Percentiles rank a stretch among this genome's conserved stretches.
Conservation (phyloP, 2,329 filamentous ascomycete genomes). For the Stagonosporopsis cucurbitacearum region DNA sequence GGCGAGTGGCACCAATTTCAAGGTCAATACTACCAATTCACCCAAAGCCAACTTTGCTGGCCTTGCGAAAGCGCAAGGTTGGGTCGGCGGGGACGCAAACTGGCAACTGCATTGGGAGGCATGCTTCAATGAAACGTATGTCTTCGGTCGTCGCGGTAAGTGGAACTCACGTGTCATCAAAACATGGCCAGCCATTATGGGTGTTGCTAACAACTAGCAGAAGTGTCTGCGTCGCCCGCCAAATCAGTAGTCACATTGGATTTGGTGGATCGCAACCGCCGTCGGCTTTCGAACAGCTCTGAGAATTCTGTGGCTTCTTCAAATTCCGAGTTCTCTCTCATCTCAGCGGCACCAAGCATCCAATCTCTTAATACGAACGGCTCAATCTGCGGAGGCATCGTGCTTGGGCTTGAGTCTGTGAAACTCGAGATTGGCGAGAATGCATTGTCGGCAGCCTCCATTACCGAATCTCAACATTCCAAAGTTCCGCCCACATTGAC, state of each 20-base stretch:
- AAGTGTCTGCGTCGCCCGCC: not conserved
- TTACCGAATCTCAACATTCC: not conserved
- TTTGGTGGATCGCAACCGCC: conserved; percentile 14
- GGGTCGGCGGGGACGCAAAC: conserved; percentile 23
- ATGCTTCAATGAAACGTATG: conserved; percentile 27
- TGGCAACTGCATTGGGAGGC: conserved; percentile 26
- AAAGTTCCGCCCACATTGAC: not conserved
- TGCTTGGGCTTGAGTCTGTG: conserved; percentile 6
- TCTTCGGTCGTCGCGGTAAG: conserved; percentile 19
- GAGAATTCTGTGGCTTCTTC: conserved; percentile 14
- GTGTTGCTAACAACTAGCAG: not conserved
- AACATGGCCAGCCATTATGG: not conserved
- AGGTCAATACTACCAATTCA: conserved; percentile 12
- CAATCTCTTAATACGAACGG: conserved; percentile 22
- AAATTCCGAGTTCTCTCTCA: conserved; percentile 20
- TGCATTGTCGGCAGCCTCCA: not conserved
- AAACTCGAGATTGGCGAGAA: not conserved
- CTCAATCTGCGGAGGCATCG: conserved; percentile 17
- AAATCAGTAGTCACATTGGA: not conserved
- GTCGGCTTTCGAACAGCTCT: conserved; percentile 25
- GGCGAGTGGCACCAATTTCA: conserved; percentile 20
- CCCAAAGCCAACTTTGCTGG: conserved; percentile 33
- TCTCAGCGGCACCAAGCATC: conserved; percentile 23
- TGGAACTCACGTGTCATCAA: not conserved
- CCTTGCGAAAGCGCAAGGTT: conserved; percentile 28